Evolutionary conservation across 768 basidiomycete genomes (phyloP), one percentile per base, ranked within the genome.

Genomic region (Suillus subluteus): DNA sequence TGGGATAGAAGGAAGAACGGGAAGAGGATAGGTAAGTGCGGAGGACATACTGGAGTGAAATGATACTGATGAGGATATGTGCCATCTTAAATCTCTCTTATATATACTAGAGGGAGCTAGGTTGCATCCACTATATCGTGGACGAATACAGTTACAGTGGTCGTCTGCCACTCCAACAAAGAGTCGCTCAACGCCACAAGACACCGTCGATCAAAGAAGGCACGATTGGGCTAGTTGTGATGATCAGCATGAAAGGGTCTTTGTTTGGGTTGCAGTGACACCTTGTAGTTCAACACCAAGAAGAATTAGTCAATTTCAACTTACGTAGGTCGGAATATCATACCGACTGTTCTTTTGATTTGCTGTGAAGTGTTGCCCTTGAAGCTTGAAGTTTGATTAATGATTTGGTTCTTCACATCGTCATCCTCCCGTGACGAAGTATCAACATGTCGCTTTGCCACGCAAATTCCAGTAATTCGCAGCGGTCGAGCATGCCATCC

Each of bases 1-100:
- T 44, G 65, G 26, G 32, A 64, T 64, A 32, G 41, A 64, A 26
- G 65, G 65, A 13, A 65, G 65, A 41, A 61, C 21, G 1, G 65
- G 40, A 21, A 65, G 61, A 65, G 65, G 65, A 62, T 63, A 65
- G 30, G 40, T 32, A 16, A 62, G 32, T 13, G 55, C 59, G 8
- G 37, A 63, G 11, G 62, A 18, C 63, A 64, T 43, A 26, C 8
- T 41, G 12, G 43, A 26, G 32, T 26, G 21, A 38, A 16, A 43
- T 37, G 35, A 15, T 63, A 62, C 26, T 62, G 35, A 61, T 13
- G 37, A 37, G 21, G 35, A n/a, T 35, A 35, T n/a, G 21, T 56
- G 35, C 6, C 11, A 35, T 61, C 4, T 43, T 32, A 32, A n/a
- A 41, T 61, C 21, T 23, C 11, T 62, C 13, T 64, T 64, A 62